Conservation (phyloP, 2,329 filamentous ascomycete genomes). For the Exophiala alcalophila region DNA sequence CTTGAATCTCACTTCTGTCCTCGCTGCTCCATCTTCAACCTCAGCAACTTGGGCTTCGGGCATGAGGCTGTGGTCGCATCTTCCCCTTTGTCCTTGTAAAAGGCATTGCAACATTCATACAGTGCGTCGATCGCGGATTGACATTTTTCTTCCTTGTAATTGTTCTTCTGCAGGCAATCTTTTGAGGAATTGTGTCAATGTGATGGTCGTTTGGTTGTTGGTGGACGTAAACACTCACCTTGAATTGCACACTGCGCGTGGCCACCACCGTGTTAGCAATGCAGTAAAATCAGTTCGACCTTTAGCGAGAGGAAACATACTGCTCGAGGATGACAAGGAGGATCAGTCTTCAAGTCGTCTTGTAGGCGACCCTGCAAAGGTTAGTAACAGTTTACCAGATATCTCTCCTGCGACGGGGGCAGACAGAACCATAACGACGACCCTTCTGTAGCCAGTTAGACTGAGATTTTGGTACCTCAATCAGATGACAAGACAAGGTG, state of each 20-base stretch:
- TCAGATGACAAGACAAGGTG: too few species aligned
- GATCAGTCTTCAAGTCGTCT: slow-evolving; percentile 68
- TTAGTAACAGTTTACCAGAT: too few species aligned
- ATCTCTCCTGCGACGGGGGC: too few species aligned
- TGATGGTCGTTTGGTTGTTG: too few species aligned
- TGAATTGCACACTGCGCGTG: slow-evolving; percentile 87
- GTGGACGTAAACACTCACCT: slow-evolving; percentile 50
- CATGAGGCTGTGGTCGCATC: slow-evolving; percentile 76
- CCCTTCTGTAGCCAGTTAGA: too few species aligned
- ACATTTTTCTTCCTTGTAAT: slow-evolving; percentile 83
- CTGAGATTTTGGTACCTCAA: too few species aligned
- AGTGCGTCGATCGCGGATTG: slow-evolving; percentile 73
- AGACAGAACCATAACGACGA: too few species aligned
- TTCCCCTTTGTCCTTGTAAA: slow-evolving; percentile 78
- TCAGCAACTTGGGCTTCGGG: slow-evolving; percentile 74
- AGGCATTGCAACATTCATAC: slow-evolving; percentile 88
- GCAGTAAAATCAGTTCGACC: not conserved
- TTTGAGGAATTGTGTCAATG: too few species aligned
- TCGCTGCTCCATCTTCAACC: slow-evolving; percentile 80
- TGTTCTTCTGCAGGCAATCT: slow-evolving; percentile 83
- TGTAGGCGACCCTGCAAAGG: slow-evolving; percentile 52
- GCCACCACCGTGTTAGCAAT: slow-evolving; percentile 10
- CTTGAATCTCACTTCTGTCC: slow-evolving; percentile 34
- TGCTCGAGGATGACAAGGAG: slow-evolving; percentile 81
- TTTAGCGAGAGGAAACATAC: slow-evolving; percentile 50